Percentiles rank a stretch among this genome's conserved stretches.
These are phyloP conservation scores for Termitomyces sp. DNA, from an alignment of 768 basidiomycete species.

Conservation along the genomic window DNA sequence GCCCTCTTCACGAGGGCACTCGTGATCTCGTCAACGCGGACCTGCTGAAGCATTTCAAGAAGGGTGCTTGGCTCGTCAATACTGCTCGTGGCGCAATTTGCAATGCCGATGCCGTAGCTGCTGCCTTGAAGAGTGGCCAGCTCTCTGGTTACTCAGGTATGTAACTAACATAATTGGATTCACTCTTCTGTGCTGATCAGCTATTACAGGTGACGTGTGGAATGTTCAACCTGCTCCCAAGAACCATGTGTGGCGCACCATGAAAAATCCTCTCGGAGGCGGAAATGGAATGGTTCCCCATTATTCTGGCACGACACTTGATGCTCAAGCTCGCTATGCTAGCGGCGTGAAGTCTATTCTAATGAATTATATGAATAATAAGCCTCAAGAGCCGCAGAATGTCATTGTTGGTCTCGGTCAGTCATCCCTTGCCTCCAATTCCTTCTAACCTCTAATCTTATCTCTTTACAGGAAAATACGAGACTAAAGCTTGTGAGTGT, in stretches of 20 bases:
- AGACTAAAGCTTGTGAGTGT: slow-evolving; percentile 39
- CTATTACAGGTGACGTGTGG: slow-evolving; percentile 62
- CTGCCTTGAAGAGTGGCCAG: slow-evolving; percentile 70
- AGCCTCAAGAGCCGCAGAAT: slow-evolving; percentile 71
- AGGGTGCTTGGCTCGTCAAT: slow-evolving; percentile 90
- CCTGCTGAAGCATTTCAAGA: slow-evolving; percentile 84
- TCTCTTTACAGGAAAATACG: slow-evolving; percentile 29
- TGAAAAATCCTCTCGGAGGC: slow-evolving; percentile 74
- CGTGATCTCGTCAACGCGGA: slow-evolving; percentile 76
- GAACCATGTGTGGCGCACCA: slow-evolving; percentile 82
- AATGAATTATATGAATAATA: slow-evolving; percentile 57
- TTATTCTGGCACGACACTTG: slow-evolving; percentile 85
- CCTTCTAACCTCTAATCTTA: neutral
- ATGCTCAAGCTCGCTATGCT: slow-evolving; percentile 86
- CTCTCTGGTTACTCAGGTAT: slow-evolving; percentile 51
- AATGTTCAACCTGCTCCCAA: slow-evolving; percentile 81
- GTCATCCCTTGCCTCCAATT: slow-evolving; percentile 16
- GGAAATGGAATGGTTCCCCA: slow-evolving; percentile 91
- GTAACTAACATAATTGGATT: neutral
- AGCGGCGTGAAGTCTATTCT: slow-evolving; percentile 64
- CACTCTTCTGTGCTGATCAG: neutral
- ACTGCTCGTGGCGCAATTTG: slow-evolving; percentile 91
- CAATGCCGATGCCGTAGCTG: slow-evolving; percentile 75
- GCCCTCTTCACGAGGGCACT: slow-evolving; percentile 83
- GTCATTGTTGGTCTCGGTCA: slow-evolving; percentile 71